phyloP scores from a whole-genome alignment of 768 basidiomycete species.

The Mycena belliarum region DNA sequence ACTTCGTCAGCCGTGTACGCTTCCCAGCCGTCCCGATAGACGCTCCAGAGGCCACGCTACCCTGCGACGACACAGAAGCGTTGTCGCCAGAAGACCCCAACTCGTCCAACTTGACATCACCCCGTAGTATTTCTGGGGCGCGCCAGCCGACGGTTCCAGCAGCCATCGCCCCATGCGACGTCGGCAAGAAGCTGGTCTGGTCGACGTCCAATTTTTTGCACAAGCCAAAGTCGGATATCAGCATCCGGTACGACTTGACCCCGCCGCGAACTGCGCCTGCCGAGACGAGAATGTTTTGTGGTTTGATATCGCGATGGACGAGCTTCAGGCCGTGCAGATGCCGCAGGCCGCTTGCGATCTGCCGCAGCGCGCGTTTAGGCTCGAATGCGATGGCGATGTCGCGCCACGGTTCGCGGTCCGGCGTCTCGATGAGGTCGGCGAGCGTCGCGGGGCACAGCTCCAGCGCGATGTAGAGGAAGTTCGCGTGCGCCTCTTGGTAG shows the following conservation, averaged over 20 bases:
- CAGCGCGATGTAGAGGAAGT: constrained; percentile 96
- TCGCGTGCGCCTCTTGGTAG: constrained; percentile 91
- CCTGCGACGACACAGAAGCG: constrained; percentile 65
- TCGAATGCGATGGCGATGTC: constrained; percentile 80
- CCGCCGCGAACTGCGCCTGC: constrained; percentile 54
- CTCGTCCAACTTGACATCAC: constrained; percentile 92
- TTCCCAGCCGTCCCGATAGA: constrained; percentile 39
- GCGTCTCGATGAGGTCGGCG: constrained; percentile 82
- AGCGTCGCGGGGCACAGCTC: constrained; percentile 92
- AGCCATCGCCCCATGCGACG: constrained; percentile 83
- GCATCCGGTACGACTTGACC: constrained; percentile 65
- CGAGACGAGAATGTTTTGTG: constrained; percentile 94
- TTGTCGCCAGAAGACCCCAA: constrained; percentile 50
- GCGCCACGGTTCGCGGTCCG: constrained; percentile 65
- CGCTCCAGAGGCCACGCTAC: constrained; percentile 49
- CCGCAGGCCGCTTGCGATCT: constrained; percentile 84
- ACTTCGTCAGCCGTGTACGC: constrained; percentile 82
- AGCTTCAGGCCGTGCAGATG: constrained; percentile 94
- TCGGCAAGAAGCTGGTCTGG: constrained; percentile 95
- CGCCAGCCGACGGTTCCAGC: constrained; percentile 98
- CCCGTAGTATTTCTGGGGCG: constrained; percentile 92
- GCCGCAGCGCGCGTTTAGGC: constrained; percentile 82
- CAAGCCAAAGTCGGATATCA: constrained; percentile 96
- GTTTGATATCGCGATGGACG: constrained; percentile 98
- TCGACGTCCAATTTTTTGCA: constrained; percentile 95